Conservation (phyloP, 1,139 yeast genomes). For the Suhomyces bokatorum region DNA sequence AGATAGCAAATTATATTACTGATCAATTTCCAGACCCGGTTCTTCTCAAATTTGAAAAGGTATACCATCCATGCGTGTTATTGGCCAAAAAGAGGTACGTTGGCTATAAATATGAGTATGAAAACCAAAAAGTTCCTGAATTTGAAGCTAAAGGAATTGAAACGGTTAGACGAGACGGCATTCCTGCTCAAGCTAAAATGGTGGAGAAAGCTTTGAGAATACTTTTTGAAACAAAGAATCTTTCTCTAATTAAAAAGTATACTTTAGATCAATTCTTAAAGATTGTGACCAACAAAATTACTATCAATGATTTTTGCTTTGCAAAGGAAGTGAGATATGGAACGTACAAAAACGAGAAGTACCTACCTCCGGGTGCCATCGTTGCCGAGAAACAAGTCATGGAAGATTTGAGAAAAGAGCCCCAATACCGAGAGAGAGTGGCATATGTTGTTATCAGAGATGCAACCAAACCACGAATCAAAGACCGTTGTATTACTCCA, state of each 20-base stretch:
- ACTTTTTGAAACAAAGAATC: constrained; percentile 70
- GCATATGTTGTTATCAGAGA: constrained; percentile 83
- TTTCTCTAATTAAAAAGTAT: constrained; percentile 68
- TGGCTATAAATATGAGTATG: constrained; percentile 70
- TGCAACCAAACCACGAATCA: constrained; percentile 59
- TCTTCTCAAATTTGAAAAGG: constrained; percentile 84
- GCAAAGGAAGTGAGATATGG: constrained; percentile 90
- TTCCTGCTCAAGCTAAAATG: constrained; percentile 86
- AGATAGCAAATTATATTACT: constrained; percentile 66
- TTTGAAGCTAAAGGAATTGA: constrained; percentile 98
- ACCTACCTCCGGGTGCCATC: constrained; percentile 90
- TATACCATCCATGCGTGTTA: constrained; percentile 81
- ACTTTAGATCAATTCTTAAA: constrained; percentile 65
- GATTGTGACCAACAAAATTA: constrained; percentile 59
- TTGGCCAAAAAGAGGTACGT: constrained; percentile 89
- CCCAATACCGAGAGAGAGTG: constrained; percentile 86
- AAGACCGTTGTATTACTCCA: constrained; percentile 81
- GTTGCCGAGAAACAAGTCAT: constrained; percentile 64
- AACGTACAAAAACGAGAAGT: constrained; percentile 66
- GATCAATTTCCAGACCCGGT: constrained; percentile 78
- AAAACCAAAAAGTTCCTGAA: constrained; percentile 53
- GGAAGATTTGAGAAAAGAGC: constrained; percentile 71
- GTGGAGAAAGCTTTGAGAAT: constrained; percentile 68
- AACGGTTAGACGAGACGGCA: constrained; percentile 90
- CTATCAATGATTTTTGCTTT: constrained; percentile 83